Evolutionary conservation across 2,329 filamentous ascomycete species (phyloP), one percentile per base, ranked within the genome.

Genomic region (Blastomyces silverae): DNA sequence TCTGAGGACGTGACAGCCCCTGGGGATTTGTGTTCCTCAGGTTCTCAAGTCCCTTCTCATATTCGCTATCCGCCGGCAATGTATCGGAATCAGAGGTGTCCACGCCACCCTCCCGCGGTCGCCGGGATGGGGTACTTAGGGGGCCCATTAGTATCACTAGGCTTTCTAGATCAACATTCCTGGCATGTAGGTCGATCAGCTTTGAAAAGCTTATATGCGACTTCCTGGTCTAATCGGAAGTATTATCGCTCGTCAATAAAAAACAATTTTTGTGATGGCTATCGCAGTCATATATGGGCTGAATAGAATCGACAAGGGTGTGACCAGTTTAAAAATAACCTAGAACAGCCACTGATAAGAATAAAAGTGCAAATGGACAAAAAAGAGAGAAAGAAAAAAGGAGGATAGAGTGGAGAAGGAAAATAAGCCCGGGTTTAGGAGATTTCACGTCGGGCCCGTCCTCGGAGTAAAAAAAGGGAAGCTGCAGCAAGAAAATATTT

Each of bases 21-120:
- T 75, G 71, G 3, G 73, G 71, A 56, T 77, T 74, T 25, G 70
- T 64, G 31, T 70, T 71, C n/a, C 72, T 69, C 57, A 73, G 31
- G 55, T 71, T 69, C 66, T 76, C 74, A n/a, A 72, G 69, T 39
- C 67, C 65, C 20, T 68, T 68, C 52, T 76, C 74, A 69, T 75
- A 74, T 64, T 67, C 70, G 58, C 65, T 65, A 15, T 64, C 61
- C 13, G 69, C 65, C 22, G 65, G 67, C 17, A 70, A 57, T 0
- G 73, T 73, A 52, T 74, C 71, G 13, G 65, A 67, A 46, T 75
- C 73, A 8, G 74, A 76, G 37, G 67, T 70, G 20, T 56, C 66
- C 20, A 42, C 39, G 22, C 58, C 34, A 57, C 25, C 34, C 39
- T 59, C 57, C 37, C 25, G n/a, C 10, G 15, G 34, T 22, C 34